These are phyloP conservation scores for Funneliformis mosseae DNA, from an alignment of 192 early-diverging fungal genomes.

Conservation along the genomic window DNA sequence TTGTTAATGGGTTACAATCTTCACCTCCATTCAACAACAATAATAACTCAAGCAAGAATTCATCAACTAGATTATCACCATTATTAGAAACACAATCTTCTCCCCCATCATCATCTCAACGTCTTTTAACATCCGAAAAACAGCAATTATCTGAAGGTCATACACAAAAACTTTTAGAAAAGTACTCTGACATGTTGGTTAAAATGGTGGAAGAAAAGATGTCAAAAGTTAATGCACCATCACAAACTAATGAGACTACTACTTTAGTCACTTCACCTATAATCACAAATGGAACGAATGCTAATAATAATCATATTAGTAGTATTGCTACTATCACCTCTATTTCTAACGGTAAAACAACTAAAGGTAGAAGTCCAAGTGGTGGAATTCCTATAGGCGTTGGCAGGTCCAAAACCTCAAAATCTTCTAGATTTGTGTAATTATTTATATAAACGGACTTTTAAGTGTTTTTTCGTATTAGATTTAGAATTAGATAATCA, in stretches of 20 bases:
- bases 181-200: constrained; percentile 28
- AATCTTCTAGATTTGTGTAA: background rate
- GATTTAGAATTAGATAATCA: no score
- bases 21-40: background rate
- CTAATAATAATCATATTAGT: background rate
- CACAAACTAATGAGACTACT: background rate
- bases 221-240: background rate
- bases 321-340: no score
- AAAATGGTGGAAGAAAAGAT: constrained; percentile 34
- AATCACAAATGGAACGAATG: background rate
- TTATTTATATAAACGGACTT: no score
- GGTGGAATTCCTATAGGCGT: background rate
- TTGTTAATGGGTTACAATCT: background rate
- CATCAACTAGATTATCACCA: background rate
- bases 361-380: background rate
- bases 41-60: background rate
- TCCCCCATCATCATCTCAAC: background rate
- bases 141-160: constrained; percentile 4
- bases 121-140: background rate
- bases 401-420: background rate
- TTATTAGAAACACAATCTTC: background rate
- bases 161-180: constrained; percentile 22
- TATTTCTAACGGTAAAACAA: background rate
- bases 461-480: no score
- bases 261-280: background rate